Percentiles rank a stretch among this genome's conserved stretches.
Conservation (phyloP, 805 yeast species). For the Candida khao-thaluensis region DNA sequence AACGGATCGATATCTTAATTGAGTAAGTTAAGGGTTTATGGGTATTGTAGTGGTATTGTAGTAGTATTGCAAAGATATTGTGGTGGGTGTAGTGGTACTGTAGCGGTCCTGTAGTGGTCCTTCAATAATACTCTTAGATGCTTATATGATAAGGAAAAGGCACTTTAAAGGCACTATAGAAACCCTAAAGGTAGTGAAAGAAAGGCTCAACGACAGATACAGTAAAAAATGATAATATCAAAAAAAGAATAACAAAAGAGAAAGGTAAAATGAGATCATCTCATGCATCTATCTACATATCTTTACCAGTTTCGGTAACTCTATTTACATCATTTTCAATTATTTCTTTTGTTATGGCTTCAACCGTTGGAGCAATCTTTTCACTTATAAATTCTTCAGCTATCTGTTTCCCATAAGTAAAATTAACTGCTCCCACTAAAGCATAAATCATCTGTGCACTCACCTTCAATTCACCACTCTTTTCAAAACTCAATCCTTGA, state of each 20-base stretch:
- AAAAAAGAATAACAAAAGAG: neutral
- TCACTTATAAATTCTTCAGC: constrained; percentile 58
- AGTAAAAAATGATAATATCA: neutral
- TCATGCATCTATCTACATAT: constrained; percentile 3
- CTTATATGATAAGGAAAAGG: too few relatives aligned
- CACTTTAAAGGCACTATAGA: too few relatives aligned
- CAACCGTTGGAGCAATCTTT: constrained; percentile 45
- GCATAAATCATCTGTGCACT: constrained; percentile 57
- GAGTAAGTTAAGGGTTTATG: too few relatives aligned
- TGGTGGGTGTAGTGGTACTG: too few relatives aligned
- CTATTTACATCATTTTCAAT: constrained; percentile 18
- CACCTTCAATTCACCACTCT: constrained; percentile 57
- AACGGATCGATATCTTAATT: too few relatives aligned
- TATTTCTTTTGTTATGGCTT: constrained; percentile 33
- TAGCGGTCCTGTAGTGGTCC: too few relatives aligned
- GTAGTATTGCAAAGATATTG: too few relatives aligned
- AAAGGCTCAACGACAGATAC: too few relatives aligned
- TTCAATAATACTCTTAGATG: too few relatives aligned
- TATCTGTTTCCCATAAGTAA: constrained; percentile 56
- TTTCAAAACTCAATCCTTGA: constrained; percentile 42
- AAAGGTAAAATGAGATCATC: neutral
- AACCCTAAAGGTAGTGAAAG: too few relatives aligned
- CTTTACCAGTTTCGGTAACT: constrained; percentile 10
- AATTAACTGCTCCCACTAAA: constrained; percentile 65
- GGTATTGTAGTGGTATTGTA: too few relatives aligned